phyloP scores from a whole-genome alignment of 306 rosid species.

The Cucurbita argyrosperma region DNA sequence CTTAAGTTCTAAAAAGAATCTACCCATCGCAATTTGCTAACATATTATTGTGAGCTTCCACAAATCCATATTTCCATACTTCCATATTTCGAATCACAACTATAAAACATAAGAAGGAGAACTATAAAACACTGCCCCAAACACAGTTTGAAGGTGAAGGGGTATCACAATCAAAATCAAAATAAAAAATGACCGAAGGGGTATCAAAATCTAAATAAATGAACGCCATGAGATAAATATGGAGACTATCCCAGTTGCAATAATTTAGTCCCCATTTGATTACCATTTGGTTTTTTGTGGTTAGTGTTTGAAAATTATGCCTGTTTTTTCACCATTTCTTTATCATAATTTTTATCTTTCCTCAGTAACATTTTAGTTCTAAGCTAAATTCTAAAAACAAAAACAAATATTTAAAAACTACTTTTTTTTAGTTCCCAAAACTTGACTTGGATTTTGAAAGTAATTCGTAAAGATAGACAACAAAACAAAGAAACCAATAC shows the following conservation, averaged over 20 bases:
- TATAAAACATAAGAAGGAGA: neutral
- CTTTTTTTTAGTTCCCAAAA: neutral
- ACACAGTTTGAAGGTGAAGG: neutral
- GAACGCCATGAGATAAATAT: neutral
- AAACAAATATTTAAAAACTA: neutral
- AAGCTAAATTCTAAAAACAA: neutral
- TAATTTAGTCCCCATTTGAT: neutral
- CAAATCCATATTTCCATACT: neutral
- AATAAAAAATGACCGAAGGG: too few species aligned
- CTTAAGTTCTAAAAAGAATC: neutral
- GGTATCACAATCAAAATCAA: neutral
- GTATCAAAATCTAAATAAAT: neutral
- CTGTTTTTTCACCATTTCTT: neutral
- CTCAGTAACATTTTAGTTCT: neutral
- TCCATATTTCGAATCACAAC: neutral
- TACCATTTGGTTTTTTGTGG: neutral
- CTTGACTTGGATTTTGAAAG: neutral
- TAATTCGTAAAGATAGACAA: neutral
- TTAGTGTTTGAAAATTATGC: neutral
- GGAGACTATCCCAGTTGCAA: neutral
- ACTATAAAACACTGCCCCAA: neutral
- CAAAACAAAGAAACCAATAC: neutral
- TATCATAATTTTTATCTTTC: neutral
- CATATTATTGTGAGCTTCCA: neutral
- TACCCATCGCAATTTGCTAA: neutral